Evolutionary conservation across 139 green algal genomes (phyloP), one percentile per base, ranked within the genome.

Genomic region (Desmodesmus armatus): DNA sequence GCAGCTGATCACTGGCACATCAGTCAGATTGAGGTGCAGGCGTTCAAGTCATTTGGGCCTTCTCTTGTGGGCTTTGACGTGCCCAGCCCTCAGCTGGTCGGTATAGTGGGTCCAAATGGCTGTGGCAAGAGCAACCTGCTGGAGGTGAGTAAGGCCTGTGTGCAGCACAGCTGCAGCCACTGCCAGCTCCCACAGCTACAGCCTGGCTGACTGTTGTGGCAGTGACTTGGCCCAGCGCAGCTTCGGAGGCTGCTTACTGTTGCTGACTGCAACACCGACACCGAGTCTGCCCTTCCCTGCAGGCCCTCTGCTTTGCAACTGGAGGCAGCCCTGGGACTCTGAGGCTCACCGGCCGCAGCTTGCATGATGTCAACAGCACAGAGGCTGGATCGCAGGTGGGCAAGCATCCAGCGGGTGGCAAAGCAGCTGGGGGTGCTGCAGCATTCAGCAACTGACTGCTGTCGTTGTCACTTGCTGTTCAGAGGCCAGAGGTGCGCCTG

Each of bases 111-210:
- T 3, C 73, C 86, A 39, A 94, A 94, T 51, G 91, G 91, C 47
- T 85, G 83, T 39, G 91, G 91, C 84, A 94, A 94, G 84, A 90
- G 82, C 41, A 87, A 85, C 7, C 86, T 94, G 33, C 80, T 94
- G 33, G 89, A 94, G 44, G 88, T 86, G n/a, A n/a, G n/a, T n/a
- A n/a, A n/a, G n/a, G n/a, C n/a, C 7, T 41, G 51, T 3, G 87
- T 76, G 55, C 39, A 33, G 66, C 66, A 74, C 66, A 69, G 60
- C 60, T n/a, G n/a, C n/a, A n/a, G n/a, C n/a, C n/a, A n/a, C n/a
- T n/a, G n/a, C n/a, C n/a, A n/a, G n/a, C n/a, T n/a, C n/a, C n/a
- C n/a, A n/a, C n/a, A n/a, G n/a, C n/a, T n/a, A n/a, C n/a, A n/a
- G n/a, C n/a, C n/a, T n/a, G n/a, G n/a, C n/a, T n/a, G n/a, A n/a